These are phyloP conservation scores for Debaryomyces subglobosus DNA, from an alignment of 1,139 yeast species.

Conservation along the genomic window DNA sequence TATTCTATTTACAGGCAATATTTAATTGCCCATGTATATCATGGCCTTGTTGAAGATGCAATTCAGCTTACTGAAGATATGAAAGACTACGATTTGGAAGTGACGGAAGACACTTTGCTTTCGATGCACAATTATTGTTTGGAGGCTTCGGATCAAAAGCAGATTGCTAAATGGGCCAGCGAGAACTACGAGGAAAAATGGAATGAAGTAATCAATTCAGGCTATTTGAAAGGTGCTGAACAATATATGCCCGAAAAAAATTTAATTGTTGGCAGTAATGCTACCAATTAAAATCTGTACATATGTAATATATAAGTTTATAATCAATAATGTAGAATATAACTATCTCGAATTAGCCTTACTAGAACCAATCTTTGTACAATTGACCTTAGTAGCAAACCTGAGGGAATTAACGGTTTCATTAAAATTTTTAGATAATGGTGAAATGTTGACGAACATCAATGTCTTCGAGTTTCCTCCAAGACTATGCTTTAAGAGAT, in stretches of 20 bases:
- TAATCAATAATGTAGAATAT: constrained; percentile 3
- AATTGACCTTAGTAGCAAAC: constrained; percentile 83
- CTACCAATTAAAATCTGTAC: constrained; percentile 7
- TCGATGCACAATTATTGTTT: constrained; percentile 66
- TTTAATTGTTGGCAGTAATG: constrained; percentile 17
- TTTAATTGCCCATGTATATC: constrained; percentile 73
- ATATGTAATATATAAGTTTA: constrained; percentile 9
- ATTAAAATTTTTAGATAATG: constrained; percentile 59
- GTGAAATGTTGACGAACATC: constrained; percentile 92
- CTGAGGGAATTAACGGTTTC: constrained; percentile 86
- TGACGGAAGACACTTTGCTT: constrained; percentile 54
- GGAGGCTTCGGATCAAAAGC: constrained; percentile 47
- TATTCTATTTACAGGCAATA: constrained; percentile 63
- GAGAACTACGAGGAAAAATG: constrained; percentile 47
- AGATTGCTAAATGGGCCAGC: constrained; percentile 58
- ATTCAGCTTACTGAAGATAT: constrained; percentile 53
- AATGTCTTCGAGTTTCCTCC: constrained; percentile 87
- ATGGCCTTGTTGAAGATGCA: constrained; percentile 64
- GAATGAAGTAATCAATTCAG: constrained; percentile 42
- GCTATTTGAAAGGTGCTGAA: constrained; percentile 41
- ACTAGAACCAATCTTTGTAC: constrained; percentile 37
- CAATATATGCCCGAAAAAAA: constrained; percentile 35
- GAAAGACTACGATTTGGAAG: constrained; percentile 53
- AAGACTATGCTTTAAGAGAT: constrained; percentile 77
- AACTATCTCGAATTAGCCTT: constrained; percentile 4